Base-by-base conservation (phyloP, 495 filamentous ascomycete genomes). In the Thermochaetoides thermophila region DNA sequence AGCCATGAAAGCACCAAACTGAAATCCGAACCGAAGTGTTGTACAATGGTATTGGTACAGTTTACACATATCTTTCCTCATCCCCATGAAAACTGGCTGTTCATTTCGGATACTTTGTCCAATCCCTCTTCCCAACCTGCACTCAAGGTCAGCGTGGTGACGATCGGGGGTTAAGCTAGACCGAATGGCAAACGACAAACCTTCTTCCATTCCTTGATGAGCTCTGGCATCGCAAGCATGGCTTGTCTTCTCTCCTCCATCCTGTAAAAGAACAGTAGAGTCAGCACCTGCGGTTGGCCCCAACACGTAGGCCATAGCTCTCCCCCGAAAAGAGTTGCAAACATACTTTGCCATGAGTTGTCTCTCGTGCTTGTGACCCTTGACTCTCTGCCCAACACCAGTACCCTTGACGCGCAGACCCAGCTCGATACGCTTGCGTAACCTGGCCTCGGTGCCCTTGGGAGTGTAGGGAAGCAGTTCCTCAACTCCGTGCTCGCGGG, bases 331-430 rank as follows among this genome's bases (percentile, higher is more conserved):
- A 1, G 4, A 24, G 22, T 31, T 13, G 6, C 24, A 27, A 31
- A 70, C 73, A 34, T 70, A 73, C 69, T 73, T 73, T 29, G 67
- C 62, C 61, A 79, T 77, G 66, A 94, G 60, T 42, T 76, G 81
- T 56, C 89, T 73, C 68, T 97, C 89, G 74, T 82, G 82, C 52
- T 70, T 68, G 59, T 95, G 83, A 48, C 89, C 89, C 74, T 94
- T 95, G 44, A 93, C 85, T 54, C 71, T 74, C 64, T 91, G 71
- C n/a, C 84, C 85, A 39, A 83, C 71, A 64, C 87, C 83, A 12
- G 89, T 94, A 44, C 85, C 83, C 69, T 81, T 89, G 42, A 93
- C 74, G 27, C 73, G 61, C 44, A 91, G 51, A 19, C 84, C 85
- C 34, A 74, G 60, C 62, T 86, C 78, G 27, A 74, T 66, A 32